Evolutionary conservation across 139 green algal genomes (phyloP), one percentile per base, ranked within the genome.

Genomic region (Chloropicon primus): DNA sequence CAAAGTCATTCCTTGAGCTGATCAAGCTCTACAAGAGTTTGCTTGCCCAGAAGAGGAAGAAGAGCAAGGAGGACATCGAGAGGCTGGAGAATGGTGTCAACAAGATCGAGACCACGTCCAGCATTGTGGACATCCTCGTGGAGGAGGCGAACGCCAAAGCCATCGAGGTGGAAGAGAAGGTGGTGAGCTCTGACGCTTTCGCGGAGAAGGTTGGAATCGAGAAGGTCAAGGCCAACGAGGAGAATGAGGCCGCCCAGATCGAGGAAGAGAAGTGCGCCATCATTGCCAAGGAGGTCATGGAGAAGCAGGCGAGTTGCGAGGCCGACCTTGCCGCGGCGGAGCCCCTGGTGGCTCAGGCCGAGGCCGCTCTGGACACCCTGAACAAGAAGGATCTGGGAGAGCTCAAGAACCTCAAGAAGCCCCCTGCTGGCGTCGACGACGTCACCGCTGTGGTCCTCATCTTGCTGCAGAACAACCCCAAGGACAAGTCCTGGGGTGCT

Each of bases 1-100:
- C 92, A 72, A 96, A 96, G 89, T 93, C 90, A 0, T 94, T 94
- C 85, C 76, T 96, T 53, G 90, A 95, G 89, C 84, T 95, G 24
- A 95, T 94, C 85, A 92, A 93, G 87, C 88, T 96, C 25, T 96
- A 95, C 88, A 93, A 93, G 85, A 91, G 80, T 72, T 80, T 93
- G 79, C 89, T 94, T 3, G 29, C 26, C 2, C 10, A 72, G 21
- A 78, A 78, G 72, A 73, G 78, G 29, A 22, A 41, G 26, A 29
- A 74, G 23, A 78, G 72, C 22, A 81, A 89, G 81, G 77, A 84
- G 25, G 78, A 75, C 77, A 86, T 89, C 24, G 86, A 89, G 74
- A 85, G 90, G 25, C 88, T 96, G 27, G 87, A 94, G 79, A 93
- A 90, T 27, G 92, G 92, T 5, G 81, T 96, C 76, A 86, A 85